phyloP scores from a whole-genome alignment of 192 early-diverging fungal genomes.

The Coemansia sp. region DNA sequence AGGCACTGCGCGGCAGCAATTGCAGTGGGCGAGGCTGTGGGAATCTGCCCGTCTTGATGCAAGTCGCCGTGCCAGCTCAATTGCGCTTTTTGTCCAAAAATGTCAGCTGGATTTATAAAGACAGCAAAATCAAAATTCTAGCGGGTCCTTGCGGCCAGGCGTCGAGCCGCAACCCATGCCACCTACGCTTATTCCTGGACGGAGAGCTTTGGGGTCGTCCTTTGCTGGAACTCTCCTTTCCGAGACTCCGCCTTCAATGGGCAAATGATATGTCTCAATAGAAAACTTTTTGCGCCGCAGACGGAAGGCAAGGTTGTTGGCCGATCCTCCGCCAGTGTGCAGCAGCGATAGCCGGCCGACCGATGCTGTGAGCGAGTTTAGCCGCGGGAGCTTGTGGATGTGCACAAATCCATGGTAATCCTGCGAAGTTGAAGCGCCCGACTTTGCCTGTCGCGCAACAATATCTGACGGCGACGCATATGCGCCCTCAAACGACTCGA shows the following conservation, averaged over 20 bases:
- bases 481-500: conserved; percentile 90
- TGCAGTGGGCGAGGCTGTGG: neutral
- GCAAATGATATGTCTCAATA: conserved; percentile 89
- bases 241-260: conserved; percentile 85
- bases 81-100: neutral
- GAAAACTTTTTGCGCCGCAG: conserved; percentile 85
- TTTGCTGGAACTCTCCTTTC: conserved; percentile 54
- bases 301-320: conserved; percentile 83
- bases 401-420: conserved; percentile 89
- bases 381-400: conserved; percentile 73
- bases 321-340: conserved; percentile 51
- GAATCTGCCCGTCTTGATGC: neutral
- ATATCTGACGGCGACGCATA: conserved; percentile 27
- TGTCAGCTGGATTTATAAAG: too few relatives aligned
- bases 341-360: conserved; percentile 69
- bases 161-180: conserved; percentile 50
- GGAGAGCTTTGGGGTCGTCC: conserved; percentile 17
- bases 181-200: conserved; percentile 4
- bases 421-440: conserved; percentile 56
- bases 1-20: neutral
- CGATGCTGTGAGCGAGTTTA: conserved; percentile 72
- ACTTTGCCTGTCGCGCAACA: conserved; percentile 56
- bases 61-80: conserved; percentile 14
- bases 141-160: conserved; percentile 45
- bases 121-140: conserved; percentile 47